Base-by-base conservation (phyloP, 495 filamentous ascomycete species). In the Amorphotheca resinae region DNA sequence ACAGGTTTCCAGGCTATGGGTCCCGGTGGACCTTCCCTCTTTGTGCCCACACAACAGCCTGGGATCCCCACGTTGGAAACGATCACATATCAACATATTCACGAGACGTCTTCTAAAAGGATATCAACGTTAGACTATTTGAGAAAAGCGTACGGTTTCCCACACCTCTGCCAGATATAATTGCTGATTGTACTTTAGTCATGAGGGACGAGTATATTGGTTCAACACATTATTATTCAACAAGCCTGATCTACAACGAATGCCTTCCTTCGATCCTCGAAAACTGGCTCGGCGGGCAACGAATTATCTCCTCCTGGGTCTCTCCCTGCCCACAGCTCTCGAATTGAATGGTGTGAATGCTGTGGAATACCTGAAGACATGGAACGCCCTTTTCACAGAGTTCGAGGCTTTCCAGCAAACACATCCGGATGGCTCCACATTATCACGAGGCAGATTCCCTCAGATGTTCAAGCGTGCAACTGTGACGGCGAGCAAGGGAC, bases 61-160 rank as follows among this genome's bases (percentile, higher is more conserved):
- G 70, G 74, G 47, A 84, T 77, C 54, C 81, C 82, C 12, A 65
- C 72, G 34, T 33, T 58, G n/a, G 55, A 58, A 38, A 50, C 46
- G 8, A 55, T 58, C n/a, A 58, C 55, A 39, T 88, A 85, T 59
- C 80, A 87, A 58, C 84, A 93, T 46, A 84, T 99, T 32, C 82
- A 91, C 34, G 88, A 95, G 22, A 76, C 81, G 58, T 80, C 84
- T 6, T 79, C 83, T 16, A 99, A 95, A 67, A 72, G 91, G 50
- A 94, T 96, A 65, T 85, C 87, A n/a, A 99, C 93, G 0, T 57
- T 99, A 21, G 85, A 93, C 54, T 99, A 96, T 52, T 62, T 99
- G 37, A 74, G 87, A 39, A 95, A 93, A 64, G 80, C 84, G 83
- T 93, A 63, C 61, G 82, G 73, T 8, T 8, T 6, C 12, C 15